Conservation (phyloP, 768 basidiomycete genomes). For the Lactarius pseudohatsudake region DNA sequence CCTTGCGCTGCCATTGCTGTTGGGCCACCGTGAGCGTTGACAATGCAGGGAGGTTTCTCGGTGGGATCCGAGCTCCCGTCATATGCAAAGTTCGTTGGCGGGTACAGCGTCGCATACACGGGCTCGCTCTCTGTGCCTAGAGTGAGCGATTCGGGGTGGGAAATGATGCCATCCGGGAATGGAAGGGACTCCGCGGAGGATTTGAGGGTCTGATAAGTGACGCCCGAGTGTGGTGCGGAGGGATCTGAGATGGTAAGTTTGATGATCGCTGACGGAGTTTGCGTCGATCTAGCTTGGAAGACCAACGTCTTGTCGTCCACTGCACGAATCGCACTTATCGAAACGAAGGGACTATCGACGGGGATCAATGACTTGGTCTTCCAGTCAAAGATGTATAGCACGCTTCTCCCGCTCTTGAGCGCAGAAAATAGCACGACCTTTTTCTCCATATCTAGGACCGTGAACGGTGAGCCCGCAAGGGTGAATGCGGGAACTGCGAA, state of each 20-base stretch:
- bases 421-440: constrained; percentile 8
- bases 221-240: neutral
- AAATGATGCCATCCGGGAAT: constrained; percentile 21
- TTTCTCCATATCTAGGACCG: neutral
- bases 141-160: constrained; percentile 15
- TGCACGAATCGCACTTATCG: neutral
- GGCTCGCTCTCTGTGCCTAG: neutral
- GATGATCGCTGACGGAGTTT: constrained; percentile 1
- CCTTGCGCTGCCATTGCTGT: constrained; percentile 49
- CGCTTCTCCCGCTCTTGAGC: constrained; percentile 4
- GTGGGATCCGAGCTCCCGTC: constrained; percentile 2
- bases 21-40: constrained; percentile 39
- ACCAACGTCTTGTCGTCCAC: neutral
- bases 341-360: constrained; percentile 17
- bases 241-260: constrained; percentile 4
- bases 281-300: neutral
- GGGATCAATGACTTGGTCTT: constrained; percentile 1
- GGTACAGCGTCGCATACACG: constrained; percentile 13
- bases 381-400: constrained; percentile 4
- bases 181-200: constrained; percentile 10
- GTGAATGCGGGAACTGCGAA: constrained; percentile 11
- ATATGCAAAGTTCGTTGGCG: constrained; percentile 21
- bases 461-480: constrained; percentile 14
- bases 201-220: constrained; percentile 3
- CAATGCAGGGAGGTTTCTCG: constrained; percentile 24